Evolutionary conservation across 345 rosid genomes (phyloP).

Genomic region (Bruguiera parviflora): DNA sequence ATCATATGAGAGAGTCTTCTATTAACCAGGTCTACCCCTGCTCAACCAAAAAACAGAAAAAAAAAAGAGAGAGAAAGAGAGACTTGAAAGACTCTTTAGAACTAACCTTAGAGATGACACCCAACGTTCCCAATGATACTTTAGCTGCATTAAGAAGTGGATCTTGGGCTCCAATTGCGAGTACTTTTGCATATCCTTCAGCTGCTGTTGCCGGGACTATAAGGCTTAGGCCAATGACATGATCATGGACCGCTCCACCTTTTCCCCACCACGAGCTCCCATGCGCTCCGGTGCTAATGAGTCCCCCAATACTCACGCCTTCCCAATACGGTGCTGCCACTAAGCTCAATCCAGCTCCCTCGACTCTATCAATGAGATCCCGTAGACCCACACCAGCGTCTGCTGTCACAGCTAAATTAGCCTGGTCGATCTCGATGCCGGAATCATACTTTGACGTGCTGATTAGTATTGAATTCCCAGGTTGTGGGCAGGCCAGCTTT

Average conservation of each 20-base stretch:
- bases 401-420: slow-evolving; percentile 48
- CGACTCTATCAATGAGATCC: slow-evolving; percentile 59
- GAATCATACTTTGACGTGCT: slow-evolving; percentile 58
- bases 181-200: slow-evolving; percentile 62
- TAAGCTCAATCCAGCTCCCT: slow-evolving; percentile 58
- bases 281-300: slow-evolving; percentile 83
- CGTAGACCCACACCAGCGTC: slow-evolving; percentile 73
- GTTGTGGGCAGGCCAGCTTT: slow-evolving; percentile 70
- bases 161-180: slow-evolving; percentile 46
- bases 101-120: slow-evolving; percentile 81
- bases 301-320: slow-evolving; percentile 84
- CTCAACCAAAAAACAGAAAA: too few species aligned
- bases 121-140: slow-evolving; percentile 70
- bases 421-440: slow-evolving; percentile 44
- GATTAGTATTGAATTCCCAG: slow-evolving; percentile 43
- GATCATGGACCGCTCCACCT: slow-evolving; percentile 94
- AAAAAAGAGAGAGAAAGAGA: too few species aligned
- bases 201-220: slow-evolving; percentile 51
- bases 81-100: accelerated
- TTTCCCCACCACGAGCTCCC: slow-evolving; percentile 95
- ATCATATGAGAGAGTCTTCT: too few species aligned
- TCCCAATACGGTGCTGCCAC: slow-evolving; percentile 89
- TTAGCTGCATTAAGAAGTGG: slow-evolving; percentile 67
- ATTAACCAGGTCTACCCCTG: background rate
- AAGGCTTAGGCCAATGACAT: slow-evolving; percentile 64